Percentiles rank a stretch among this genome's conserved stretches.
These are phyloP conservation scores for Larix kaempferi DNA, from an alignment of 75 land plant species.

Conservation along the genomic window DNA sequence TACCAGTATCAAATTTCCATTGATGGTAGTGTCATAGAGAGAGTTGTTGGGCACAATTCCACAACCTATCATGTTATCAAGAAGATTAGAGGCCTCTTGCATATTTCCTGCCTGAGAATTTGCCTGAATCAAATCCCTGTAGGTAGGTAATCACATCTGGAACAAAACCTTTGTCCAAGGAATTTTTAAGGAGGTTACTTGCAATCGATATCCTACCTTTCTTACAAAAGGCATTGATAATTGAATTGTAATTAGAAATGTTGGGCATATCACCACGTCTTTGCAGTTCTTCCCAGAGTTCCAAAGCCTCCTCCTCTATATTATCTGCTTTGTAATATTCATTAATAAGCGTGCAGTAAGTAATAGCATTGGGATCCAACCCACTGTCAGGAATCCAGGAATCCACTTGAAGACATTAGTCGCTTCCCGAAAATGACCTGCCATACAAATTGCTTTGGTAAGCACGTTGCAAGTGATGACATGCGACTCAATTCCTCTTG, in stretches of 20 bases:
- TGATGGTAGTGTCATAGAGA: constrained; percentile 31
- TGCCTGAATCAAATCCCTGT: constrained; percentile 14
- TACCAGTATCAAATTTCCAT: constrained; percentile 28
- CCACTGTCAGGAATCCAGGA: constrained; percentile 20
- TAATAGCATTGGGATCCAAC: constrained; percentile 34
- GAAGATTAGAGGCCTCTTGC: constrained; percentile 22
- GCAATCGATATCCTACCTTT: constrained; percentile 38
- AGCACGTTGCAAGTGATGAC: constrained; percentile 33
- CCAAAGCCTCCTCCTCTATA: constrained; percentile 36
- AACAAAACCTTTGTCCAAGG: constrained; percentile 17
- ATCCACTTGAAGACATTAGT: constrained; percentile 25
- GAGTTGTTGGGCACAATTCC: constrained; percentile 6
- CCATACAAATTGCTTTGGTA: constrained; percentile 40
- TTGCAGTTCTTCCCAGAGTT: constrained; percentile 39
- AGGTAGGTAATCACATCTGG: constrained; percentile 3
- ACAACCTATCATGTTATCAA: constrained; percentile 22
- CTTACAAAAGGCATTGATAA: constrained; percentile 31
- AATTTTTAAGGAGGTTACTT: constrained; percentile 26
- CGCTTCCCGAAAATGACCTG: constrained; percentile 43
- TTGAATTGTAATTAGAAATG: constrained; percentile 21
- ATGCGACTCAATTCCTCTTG: constrained; percentile 19
- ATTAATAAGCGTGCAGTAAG: constrained; percentile 45
- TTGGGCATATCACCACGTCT: constrained; percentile 3
- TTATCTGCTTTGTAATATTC: constrained; percentile 30
- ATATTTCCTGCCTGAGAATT: constrained; percentile 10